A percentile compares a stretch with the other conserved stretches of the same genome.
Conservation (phyloP, 495 filamentous ascomycete species). For the Lichenothelia convexa region DNA sequence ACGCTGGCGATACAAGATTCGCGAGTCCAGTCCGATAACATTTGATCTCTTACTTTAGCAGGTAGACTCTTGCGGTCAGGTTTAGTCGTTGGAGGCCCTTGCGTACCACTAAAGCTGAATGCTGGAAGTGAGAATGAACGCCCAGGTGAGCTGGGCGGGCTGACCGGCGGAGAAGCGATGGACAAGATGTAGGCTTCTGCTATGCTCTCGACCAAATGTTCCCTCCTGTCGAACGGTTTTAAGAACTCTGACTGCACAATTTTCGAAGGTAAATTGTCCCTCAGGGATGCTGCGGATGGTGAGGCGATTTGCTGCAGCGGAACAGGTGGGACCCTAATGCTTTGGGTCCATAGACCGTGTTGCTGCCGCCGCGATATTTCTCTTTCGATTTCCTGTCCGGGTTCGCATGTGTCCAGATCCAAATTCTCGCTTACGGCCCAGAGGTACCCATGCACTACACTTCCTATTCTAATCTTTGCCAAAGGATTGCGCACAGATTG, state of each 20-base stretch:
- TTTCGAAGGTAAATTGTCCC: slow-evolving; percentile 25
- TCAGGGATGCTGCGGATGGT: slow-evolving; percentile 13
- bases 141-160: slow-evolving; percentile 53
- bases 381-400: slow-evolving; percentile 49
- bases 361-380: slow-evolving; percentile 57
- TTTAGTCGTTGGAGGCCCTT: slow-evolving; percentile 5
- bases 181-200: slow-evolving; percentile 45
- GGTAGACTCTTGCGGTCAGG: slow-evolving; percentile 20
- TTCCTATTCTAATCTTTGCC: slow-evolving; percentile 58
- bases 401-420: slow-evolving; percentile 45
- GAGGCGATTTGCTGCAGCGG: slow-evolving; percentile 27
- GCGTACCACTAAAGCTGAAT: slow-evolving; percentile 1
- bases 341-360: slow-evolving; percentile 57
- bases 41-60: slow-evolving; percentile 43
- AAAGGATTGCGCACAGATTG: slow-evolving; percentile 39
- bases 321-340: slow-evolving; percentile 35
- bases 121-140: slow-evolving; percentile 40
- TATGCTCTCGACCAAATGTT: slow-evolving; percentile 50
- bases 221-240: slow-evolving; percentile 46
- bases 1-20: slow-evolving; percentile 48
- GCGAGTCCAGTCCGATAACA: slow-evolving; percentile 61
- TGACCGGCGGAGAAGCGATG: slow-evolving; percentile 40
- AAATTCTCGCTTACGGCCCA: slow-evolving; percentile 62
- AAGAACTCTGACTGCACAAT: slow-evolving; percentile 39
- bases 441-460: slow-evolving; percentile 73